Evolutionary conservation across 345 rosid species (phyloP), one percentile per base, ranked within the genome.

Genomic region (Passiflora organensis): DNA sequence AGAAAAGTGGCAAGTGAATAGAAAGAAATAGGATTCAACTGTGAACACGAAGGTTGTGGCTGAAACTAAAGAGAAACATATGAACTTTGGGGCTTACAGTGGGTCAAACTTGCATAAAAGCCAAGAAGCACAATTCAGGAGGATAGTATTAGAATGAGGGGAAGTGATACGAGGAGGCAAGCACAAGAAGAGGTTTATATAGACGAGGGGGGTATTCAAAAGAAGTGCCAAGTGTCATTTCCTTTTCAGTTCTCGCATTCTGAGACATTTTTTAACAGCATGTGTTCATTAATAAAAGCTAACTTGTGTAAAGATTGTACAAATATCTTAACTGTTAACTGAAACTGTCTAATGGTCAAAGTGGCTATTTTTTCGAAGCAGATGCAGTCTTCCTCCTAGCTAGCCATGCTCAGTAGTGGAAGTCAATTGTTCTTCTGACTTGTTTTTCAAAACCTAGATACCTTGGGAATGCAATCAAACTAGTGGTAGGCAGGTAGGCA

Each of bases 131-230:
- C n/a, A n/a, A n/a, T n/a, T 25, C 36, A 21, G 32, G 45, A 36
- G 49, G 24, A 24, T 38, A 15, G 13, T 6, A 16, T 10, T 2
- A 25, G 5, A 32, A 43, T 42, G 23, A 19, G 41, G 39, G 53
- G 73, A 56, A 1, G 28, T 1, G 39, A 53, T 46, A n/a, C n/a
- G n/a, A n/a, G n/a, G 49, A 56, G 64, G 53, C 44, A 13, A 32
- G 60, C 43, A 49, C 15, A 15, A 11, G 43, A 43, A 50, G 22
- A 10, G 56, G 70, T 11, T 61, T 77, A 70, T 58, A 77, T 64
- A 77, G 74, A 73, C n/a, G 19, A 36, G 9, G 43, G 43, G 48
- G 25, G 60, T 14, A 19, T 0, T 8, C 16, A 11, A 25, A 41
- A 55, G 25, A 51, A 60, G 13, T 41, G 18, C 42, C 12, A 38